Evolutionary conservation across 2,329 filamentous ascomycete species (phyloP).

Genomic region (Stromatinia cepivora): DNA sequence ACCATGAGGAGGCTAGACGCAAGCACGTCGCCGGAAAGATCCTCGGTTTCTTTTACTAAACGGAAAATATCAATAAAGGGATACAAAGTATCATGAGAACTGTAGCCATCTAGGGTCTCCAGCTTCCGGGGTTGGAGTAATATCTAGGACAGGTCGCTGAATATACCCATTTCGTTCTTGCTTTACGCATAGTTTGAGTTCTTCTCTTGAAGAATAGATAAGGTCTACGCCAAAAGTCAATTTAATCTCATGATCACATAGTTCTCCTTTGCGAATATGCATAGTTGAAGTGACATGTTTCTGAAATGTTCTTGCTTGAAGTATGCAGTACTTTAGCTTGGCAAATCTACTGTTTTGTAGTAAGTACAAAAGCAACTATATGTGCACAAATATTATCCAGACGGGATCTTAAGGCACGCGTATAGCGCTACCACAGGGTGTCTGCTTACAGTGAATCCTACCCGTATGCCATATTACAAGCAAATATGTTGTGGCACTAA

Average conservation of each 20-base stretch:
- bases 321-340: not conserved
- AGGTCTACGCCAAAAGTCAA: conserved; percentile 40
- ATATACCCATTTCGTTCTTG: conserved; percentile 38
- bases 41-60: conserved; percentile 98
- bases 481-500: not conserved
- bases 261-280: conserved; percentile 9
- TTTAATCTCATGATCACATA: conserved; percentile 38
- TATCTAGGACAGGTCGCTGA: conserved; percentile 27
- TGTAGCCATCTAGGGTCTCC: conserved; percentile 37
- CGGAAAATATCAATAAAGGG: conserved; percentile 27
- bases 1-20: conserved; percentile 98
- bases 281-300: not conserved
- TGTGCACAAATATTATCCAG: not conserved
- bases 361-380: not conserved
- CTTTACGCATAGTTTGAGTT: conserved; percentile 32
- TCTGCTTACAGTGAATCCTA: not conserved
- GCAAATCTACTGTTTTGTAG: not conserved
- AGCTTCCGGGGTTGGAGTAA: conserved; percentile 27
- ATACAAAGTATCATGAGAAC: conserved; percentile 39
- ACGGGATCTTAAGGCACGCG: not conserved
- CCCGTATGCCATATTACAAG: not conserved
- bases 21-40: conserved; percentile 99
- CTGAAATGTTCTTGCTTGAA: not conserved
- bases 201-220: conserved; percentile 36
- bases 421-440: not conserved